Base-by-base conservation (phyloP, 371 early-diverging fungal species). In the Mortierella sp. region DNA sequence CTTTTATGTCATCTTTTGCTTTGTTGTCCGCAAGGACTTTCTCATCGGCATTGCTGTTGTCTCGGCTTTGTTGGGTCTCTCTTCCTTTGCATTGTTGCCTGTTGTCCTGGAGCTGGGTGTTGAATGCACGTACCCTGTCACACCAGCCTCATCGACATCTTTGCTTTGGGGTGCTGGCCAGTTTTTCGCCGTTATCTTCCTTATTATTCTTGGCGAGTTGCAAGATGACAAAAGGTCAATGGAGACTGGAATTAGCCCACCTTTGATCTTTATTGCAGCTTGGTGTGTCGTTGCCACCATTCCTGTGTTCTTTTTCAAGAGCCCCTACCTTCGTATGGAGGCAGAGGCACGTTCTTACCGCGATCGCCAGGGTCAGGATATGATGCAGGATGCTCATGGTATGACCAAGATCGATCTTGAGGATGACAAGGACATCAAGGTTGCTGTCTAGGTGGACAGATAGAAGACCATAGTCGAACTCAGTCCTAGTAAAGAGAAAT, bases 101-200 rank as follows among this genome's bases (percentile, higher is more conserved):
- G 80, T 86, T 0, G 82, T 83, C 9, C 82, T 89, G 62, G 89
- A 89, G 60, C 73, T 87, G 16, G 84, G 86, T 21, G 84, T 83
- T 46, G 89, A 89, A 80, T 82, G 87, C 59, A 83, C 86, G 5
- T 88, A 85, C 61, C 89, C 89, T 14, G 83, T 86, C 6, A 74
- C 86, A 15, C 87, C 86, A 16, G 81, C 86, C 3, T 86, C 86
- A 0, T 83, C 84, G 2, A 85, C 80, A 18, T 85, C 85, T 0
- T 70, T 87, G 29, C 68, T 88, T 9, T 87, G 87, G 87, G 83
- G 81, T 63, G 79, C 83, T 23, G 82, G 83, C 14, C 86, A 86
- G 66, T 57, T 83, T 59, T 85, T 85, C 74, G 86, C 85, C 0
- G 83, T 86, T n/a, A 51, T 87, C 14, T 80, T 85, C 64, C 68